Conservation (phyloP, 148 eudicot species). For the Polygonum aviculare region DNA sequence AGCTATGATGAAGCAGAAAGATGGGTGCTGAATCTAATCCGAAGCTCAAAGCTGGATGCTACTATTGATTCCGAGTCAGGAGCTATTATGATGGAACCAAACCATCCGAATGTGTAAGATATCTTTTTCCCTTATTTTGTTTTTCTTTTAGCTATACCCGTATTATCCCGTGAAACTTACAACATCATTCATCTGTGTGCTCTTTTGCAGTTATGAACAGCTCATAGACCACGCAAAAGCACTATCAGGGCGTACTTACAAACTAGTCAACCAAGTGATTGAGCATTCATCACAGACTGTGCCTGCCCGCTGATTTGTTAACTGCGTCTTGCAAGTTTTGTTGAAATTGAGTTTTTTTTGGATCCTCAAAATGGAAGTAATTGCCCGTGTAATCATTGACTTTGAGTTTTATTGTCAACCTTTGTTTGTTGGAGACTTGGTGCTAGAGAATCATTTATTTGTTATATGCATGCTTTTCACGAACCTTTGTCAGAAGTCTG, state of each 20-base stretch:
- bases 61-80: slow-evolving; percentile 69
- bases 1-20: slow-evolving; percentile 91
- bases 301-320: slow-evolving; percentile 36
- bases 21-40: slow-evolving; percentile 88
- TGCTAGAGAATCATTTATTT: background rate
- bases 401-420: background rate
- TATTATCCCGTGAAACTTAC: background rate
- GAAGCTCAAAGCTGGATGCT: slow-evolving; percentile 88
- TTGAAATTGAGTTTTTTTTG: background rate
- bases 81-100: slow-evolving; percentile 79
- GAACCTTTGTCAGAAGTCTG: background rate
- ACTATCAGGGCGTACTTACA: slow-evolving; percentile 74
- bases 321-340: background rate
- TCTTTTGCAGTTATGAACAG: slow-evolving; percentile 73
- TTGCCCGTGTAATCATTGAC: background rate
- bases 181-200: background rate
- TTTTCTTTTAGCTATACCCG: no score
- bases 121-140: background rate
- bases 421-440: background rate
- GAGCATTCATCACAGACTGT: slow-evolving; percentile 38
- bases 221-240: slow-evolving; percentile 89
- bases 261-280: slow-evolving; percentile 60
- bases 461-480: background rate
- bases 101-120: slow-evolving; percentile 79
- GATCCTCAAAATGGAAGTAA: background rate